phyloP scores from a whole-genome alignment of 371 early-diverging fungal species.

The Mucor circinelloides region DNA sequence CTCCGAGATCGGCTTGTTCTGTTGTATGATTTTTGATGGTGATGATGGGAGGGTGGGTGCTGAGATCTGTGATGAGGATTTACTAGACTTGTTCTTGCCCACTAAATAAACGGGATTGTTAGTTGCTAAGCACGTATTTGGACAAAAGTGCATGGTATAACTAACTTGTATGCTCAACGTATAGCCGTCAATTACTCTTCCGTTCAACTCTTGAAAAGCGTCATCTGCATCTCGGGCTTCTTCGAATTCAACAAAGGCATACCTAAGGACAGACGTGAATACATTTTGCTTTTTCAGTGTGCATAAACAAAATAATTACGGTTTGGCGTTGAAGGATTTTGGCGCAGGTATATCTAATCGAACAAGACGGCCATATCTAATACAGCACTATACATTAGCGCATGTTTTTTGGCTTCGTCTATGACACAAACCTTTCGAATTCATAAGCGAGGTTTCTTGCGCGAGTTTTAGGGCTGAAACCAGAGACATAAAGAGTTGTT shows the following conservation, averaged over 20 bases:
- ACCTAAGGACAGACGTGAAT: constrained; percentile 43
- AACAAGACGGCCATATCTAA: constrained; percentile 79
- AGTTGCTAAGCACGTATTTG: not conserved
- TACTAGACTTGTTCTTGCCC: constrained; percentile 8
- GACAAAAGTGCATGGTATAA: not conserved
- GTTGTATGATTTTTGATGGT: not conserved
- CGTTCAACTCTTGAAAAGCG: constrained; percentile 90
- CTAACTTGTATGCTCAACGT: constrained; percentile 77
- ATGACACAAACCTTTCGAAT: constrained; percentile 69
- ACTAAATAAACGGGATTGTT: not conserved
- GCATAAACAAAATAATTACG: constrained; percentile 51
- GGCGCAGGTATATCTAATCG: constrained; percentile 89
- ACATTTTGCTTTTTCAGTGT: not conserved
- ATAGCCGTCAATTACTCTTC: constrained; percentile 78
- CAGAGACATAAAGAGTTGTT: constrained; percentile 73
- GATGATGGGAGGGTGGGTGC: not conserved
- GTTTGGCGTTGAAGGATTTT: constrained; percentile 58
- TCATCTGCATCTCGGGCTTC: constrained; percentile 87
- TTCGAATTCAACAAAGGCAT: constrained; percentile 93
- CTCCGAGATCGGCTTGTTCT: constrained; percentile 21
- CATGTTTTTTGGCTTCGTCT: not conserved
- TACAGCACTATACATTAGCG: not conserved
- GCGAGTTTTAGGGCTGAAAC: constrained; percentile 70
- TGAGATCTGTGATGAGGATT: not conserved
- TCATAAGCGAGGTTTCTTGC: constrained; percentile 84